Evolutionary conservation across 1,284 basidiomycete species (phyloP).

Genomic region (Tetrapyrgos nigripes): DNA sequence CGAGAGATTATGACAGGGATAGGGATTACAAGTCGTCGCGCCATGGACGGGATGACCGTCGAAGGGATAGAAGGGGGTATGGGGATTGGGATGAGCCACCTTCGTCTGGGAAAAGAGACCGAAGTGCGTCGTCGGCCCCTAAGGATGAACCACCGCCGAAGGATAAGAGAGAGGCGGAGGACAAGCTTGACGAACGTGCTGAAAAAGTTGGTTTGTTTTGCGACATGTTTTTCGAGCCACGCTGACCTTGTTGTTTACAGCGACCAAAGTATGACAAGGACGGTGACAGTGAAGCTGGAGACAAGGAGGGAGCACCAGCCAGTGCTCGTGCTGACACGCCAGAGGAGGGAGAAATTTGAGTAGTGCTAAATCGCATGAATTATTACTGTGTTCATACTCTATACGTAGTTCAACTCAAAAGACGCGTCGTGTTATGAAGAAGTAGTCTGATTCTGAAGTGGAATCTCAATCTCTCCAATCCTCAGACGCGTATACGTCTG

Average conservation of each 20-base stretch:
- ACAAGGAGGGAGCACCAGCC: conserved; percentile 35
- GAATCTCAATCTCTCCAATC: conserved; percentile 69
- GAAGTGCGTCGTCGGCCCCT: conserved; percentile 51
- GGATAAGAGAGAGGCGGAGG: conserved; percentile 53
- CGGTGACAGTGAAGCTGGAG: conserved; percentile 43
- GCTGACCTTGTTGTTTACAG: conserved; percentile 38
- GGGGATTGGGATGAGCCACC: conserved; percentile 43
- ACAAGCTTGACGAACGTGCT: conserved; percentile 55
- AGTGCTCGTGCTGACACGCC: conserved; percentile 63
- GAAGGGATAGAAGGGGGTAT: conserved; percentile 36
- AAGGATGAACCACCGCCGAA: conserved; percentile 38
- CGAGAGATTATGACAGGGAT: conserved; percentile 45
- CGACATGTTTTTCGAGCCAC: conserved; percentile 17
- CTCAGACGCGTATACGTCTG: conserved; percentile 92
- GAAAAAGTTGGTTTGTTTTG: conserved; percentile 63
- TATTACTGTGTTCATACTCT: no score
- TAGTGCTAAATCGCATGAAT: no score
- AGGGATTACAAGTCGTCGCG: conserved; percentile 32
- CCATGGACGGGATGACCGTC: conserved; percentile 53
- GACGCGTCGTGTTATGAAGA: conserved; percentile 7
- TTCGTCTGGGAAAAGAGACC: conserved; percentile 50
- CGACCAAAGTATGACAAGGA: conserved; percentile 60
- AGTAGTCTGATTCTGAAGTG: conserved; percentile 10
- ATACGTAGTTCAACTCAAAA: background rate
- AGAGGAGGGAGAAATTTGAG: conserved; percentile 82